phyloP scores from a whole-genome alignment of 495 filamentous ascomycete genomes.

The Neurospora sp. region DNA sequence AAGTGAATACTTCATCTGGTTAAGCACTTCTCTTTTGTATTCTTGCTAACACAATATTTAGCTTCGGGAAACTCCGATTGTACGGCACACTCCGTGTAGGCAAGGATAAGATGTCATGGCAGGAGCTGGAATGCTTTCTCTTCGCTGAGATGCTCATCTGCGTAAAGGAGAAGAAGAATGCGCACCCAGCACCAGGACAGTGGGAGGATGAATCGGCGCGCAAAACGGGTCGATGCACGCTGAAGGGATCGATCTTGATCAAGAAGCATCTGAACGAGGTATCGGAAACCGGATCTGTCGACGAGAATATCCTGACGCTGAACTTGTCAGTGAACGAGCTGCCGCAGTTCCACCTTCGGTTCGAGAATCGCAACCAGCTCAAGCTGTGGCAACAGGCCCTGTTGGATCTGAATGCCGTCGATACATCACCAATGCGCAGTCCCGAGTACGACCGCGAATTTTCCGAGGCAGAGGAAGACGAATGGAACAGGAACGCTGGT shows the following conservation, averaged over 20 bases:
- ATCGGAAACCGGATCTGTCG: slow-evolving; percentile 51
- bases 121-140: slow-evolving; percentile 94
- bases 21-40: neutral
- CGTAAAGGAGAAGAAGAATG: slow-evolving; percentile 87
- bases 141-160: slow-evolving; percentile 99
- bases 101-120: slow-evolving; percentile 95
- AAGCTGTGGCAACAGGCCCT: slow-evolving; percentile 88
- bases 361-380: slow-evolving; percentile 74
- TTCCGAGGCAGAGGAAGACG: slow-evolving; percentile 84
- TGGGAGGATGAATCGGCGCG: slow-evolving; percentile 55
- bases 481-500: slow-evolving; percentile 56
- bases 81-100: slow-evolving; percentile 89
- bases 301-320: slow-evolving; percentile 78
- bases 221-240: slow-evolving; percentile 66
- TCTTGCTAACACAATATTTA: slow-evolving; percentile 21
- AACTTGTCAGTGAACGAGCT: slow-evolving; percentile 89
- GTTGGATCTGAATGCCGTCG: slow-evolving; percentile 65
- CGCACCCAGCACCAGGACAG: slow-evolving; percentile 34
- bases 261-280: slow-evolving; percentile 96
- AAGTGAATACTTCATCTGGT: slow-evolving; percentile 11
- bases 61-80: slow-evolving; percentile 87
- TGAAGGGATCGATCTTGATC: slow-evolving; percentile 97
- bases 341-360: slow-evolving; percentile 92
- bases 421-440: slow-evolving; percentile 49
- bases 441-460: slow-evolving; percentile 71